These are phyloP conservation scores for Aspergillus novofumigatus DNA, from an alignment of 2,329 filamentous ascomycete genomes.

Conservation along the genomic window DNA sequence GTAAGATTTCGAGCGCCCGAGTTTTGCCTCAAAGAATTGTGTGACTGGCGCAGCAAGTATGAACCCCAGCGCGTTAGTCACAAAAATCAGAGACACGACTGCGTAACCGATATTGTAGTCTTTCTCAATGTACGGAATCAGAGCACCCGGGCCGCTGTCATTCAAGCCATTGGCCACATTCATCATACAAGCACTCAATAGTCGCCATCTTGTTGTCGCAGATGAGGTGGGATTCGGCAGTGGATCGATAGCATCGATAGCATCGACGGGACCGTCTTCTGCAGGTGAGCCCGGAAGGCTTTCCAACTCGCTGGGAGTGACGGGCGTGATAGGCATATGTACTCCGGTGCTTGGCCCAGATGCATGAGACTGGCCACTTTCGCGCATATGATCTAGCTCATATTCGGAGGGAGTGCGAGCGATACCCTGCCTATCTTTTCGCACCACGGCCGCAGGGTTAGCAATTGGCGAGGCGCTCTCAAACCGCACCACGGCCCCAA, in stretches of 20 bases:
- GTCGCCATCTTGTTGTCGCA: constrained; percentile 60
- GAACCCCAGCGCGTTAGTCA: constrained; percentile 73
- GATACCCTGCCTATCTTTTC: constrained; percentile 23
- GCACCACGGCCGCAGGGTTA: constrained; percentile 36
- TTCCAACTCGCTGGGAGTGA: constrained; percentile 23
- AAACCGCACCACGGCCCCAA: constrained; percentile 42
- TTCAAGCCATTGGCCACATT: constrained; percentile 68
- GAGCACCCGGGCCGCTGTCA: constrained; percentile 70
- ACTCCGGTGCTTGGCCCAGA: constrained; percentile 1
- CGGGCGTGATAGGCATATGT: constrained; percentile 5
- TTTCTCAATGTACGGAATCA: constrained; percentile 76
- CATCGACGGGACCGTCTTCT: constrained; percentile 24
- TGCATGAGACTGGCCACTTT: not conserved
- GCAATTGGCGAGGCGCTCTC: constrained; percentile 33
- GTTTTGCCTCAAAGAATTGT: constrained; percentile 57
- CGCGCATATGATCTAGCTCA: constrained; percentile 18
- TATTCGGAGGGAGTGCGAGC: constrained; percentile 17
- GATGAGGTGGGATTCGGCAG: constrained; percentile 5
- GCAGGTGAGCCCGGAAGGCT: constrained; percentile 12
- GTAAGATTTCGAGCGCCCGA: constrained; percentile 64
- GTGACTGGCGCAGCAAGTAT: constrained; percentile 66
- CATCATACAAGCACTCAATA: constrained; percentile 61
- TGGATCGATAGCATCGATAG: constrained; percentile 19
- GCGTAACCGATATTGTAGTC: constrained; percentile 74
- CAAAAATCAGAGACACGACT: constrained; percentile 75